Conservation (phyloP, 1,284 basidiomycete species). For the Termitomyces sp. region DNA sequence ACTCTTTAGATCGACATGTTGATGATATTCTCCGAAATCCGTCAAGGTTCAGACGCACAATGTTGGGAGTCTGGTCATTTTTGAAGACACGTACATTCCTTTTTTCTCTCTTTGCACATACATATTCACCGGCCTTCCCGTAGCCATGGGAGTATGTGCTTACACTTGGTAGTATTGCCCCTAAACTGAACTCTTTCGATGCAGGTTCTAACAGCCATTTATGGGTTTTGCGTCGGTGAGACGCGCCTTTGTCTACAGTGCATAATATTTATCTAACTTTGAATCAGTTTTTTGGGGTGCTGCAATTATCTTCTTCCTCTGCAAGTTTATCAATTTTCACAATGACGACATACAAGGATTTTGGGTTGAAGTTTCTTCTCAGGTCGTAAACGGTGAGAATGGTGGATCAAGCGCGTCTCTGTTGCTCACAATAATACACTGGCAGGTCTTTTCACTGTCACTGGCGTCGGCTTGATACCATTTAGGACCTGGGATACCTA, state of each 20-base stretch:
- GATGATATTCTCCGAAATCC: conserved; percentile 69
- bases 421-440: neutral
- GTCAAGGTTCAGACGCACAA: conserved; percentile 54
- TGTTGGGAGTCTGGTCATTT: conserved; percentile 78
- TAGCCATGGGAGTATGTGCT: conserved; percentile 54
- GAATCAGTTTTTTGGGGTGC: conserved; percentile 66
- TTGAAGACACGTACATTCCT: conserved; percentile 70
- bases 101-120: neutral
- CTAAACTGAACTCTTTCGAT: conserved; percentile 1
- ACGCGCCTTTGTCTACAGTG: conserved; percentile 1
- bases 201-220: conserved; percentile 70
- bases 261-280: neutral
- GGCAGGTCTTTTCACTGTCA: conserved; percentile 72
- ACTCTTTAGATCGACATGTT: conserved; percentile 75
- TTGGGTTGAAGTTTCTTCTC: conserved; percentile 76
- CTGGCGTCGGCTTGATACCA: conserved; percentile 72
- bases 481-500: conserved; percentile 76
- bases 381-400: conserved; percentile 64
- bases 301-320: conserved; percentile 75
- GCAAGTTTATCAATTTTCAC: conserved; percentile 65
- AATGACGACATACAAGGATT: conserved; percentile 59
- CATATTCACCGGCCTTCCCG: neutral
- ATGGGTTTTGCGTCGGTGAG: conserved; percentile 73
- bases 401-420: neutral
- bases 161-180: neutral